Base-by-base conservation (phyloP, 2,329 filamentous ascomycete genomes). In the Epichloe elymi region DNA sequence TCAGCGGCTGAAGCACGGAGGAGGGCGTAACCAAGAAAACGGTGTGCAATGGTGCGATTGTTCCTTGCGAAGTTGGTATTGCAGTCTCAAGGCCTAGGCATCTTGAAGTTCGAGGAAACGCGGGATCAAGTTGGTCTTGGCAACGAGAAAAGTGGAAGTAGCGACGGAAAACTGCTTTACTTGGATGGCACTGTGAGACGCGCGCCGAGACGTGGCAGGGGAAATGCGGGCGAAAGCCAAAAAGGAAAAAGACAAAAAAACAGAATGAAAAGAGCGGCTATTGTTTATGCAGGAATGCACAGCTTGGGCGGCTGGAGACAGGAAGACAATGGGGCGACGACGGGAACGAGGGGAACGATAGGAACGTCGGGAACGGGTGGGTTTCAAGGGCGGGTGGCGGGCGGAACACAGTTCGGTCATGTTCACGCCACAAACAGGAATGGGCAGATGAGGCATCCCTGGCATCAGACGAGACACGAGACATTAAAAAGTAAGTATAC, bases 271-370 rank as follows among this genome's bases (percentile, higher is more conserved):
- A n/a, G 38, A 45, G 45, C 41, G 38, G 40, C 44, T 53, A 44
- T 53, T 50, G 51, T 44, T 15, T 19, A 19, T 15, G 39, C 30
- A 38, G 51, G 48, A 53, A 50, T 50, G 51, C 39, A 50, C 8
- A 14, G 17, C 35, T 23, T n/a, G 36, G 43, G 8, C 43, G 37
- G 44, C 40, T 51, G 38, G 43, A 11, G 49, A 38, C 37, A 36
- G 14, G 11, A 30, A 43, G 48, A 50, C 40, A 45, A 35, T 39
- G 23, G 37, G 19, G 8, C 40, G 14, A 19, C 2, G 39, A 38
- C 5, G 17, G 33, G n/a, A 20, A 48, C 36, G 36, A 30, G 2
- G 14, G 19, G 47, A 20, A 26, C n/a, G 38, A 37, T 5, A 4
- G 33, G n/a, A 35, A 48, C 14, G 36, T 2, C 3, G 14, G 36